Base-by-base conservation (phyloP, 169 alveolate genomes). In the Cyclospora cayetanensis region DNA sequence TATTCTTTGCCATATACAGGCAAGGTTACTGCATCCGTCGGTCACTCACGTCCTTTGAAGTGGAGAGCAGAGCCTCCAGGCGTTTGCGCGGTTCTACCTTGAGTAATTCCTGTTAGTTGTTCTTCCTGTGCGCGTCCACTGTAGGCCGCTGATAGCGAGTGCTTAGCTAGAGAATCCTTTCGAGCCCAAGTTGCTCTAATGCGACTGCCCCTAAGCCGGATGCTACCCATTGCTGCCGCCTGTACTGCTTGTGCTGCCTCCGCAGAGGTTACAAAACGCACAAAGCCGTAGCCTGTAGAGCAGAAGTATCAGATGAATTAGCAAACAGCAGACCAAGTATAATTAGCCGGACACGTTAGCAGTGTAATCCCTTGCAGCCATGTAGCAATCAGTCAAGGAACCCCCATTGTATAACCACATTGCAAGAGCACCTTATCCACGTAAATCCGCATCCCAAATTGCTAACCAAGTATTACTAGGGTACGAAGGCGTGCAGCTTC, bases 101-200 rank as follows among this genome's bases (percentile, higher is more conserved):
- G 22, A 18, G 63, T n/a, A 50, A 50, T 18, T n/a, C 12, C 22
- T 18, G 22, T n/a, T 50, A 18, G 63, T 50, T n/a, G 12, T 18
- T 18, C 1, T n/a, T n/a, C 63, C 22, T 18, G 63, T 18, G 63
- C 63, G 12, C 27, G 63, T n/a, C 63, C 63, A 18, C 22, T 18
- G 2, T 18, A 50, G 63, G 27, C 63, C 63, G 63, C 12, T 18
- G 63, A 18, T 18, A 50, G 63, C 0, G 90, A 52, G 42, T 41
- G 93, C 79, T 93, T 92, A 12, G 96, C 89, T 39, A 91, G 85
- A 9, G 96, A 94, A 70, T 94, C 96, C 87, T 94, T 94, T 77
- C 90, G 90, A 39, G 96, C 96, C 96, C 96, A 94, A 2, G 95
- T 91, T 3, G 96, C 96, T 27, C 96, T 35, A 25, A 94, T 93